These are phyloP conservation scores for Solanum pinnatisectum DNA, from an alignment of 257 asterid species.

Conservation along the genomic window DNA sequence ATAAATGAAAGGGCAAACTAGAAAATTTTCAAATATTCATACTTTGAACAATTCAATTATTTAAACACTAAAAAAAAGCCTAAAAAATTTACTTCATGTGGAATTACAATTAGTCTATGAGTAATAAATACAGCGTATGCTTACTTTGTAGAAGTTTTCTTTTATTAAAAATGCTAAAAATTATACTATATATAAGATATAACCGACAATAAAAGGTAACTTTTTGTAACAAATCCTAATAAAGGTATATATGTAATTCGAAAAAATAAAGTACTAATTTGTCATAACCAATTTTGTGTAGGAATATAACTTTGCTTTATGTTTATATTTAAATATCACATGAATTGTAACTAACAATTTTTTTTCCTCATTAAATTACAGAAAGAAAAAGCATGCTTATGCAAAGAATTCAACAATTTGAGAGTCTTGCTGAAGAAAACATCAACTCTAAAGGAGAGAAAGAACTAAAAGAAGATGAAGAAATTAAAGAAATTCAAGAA, in stretches of 20 bases:
- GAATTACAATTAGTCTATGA: not conserved
- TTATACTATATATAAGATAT: not conserved
- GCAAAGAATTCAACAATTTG: slow-evolving; percentile 17
- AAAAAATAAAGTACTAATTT: not conserved
- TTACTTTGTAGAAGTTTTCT: not conserved
- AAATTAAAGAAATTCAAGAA: slow-evolving; percentile 13
- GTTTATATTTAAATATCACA: not conserved
- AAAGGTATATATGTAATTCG: not conserved
- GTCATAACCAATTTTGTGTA: not conserved
- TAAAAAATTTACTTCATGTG: not conserved
- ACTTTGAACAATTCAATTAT: too few species aligned
- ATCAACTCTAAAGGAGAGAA: not conserved
- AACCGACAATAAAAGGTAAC: not conserved
- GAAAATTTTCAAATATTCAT: too few species aligned
- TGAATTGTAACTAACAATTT: not conserved
- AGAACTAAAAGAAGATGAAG: not conserved
- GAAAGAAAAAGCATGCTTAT: slow-evolving; percentile 24
- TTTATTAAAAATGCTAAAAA: not conserved
- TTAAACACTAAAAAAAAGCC: too few species aligned
- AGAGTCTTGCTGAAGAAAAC: not conserved
- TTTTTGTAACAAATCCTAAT: not conserved
- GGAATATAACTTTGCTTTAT: not conserved
- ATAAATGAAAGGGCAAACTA: too few species aligned
- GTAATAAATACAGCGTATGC: not conserved
- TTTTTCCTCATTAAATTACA: not conserved